Conservation (phyloP, 208 protist species). For the Crithidia expoeki region DNA sequence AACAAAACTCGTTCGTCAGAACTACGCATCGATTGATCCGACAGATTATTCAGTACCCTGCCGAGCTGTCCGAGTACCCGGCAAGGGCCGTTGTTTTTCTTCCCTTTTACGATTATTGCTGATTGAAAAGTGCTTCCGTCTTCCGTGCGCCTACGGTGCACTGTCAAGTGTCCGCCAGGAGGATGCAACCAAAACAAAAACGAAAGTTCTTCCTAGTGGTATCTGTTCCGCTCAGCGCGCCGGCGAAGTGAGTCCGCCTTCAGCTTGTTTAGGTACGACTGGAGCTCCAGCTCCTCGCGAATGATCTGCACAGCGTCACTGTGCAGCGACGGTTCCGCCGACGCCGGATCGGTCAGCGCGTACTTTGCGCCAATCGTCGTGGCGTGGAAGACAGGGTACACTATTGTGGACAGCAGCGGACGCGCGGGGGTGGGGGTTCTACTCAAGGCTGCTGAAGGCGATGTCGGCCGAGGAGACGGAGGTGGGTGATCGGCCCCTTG, state of each 20-base stretch:
- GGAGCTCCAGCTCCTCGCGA: constrained; percentile 27
- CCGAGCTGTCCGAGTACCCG: too few relatives aligned
- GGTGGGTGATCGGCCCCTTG: not conserved
- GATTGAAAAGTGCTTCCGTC: too few relatives aligned
- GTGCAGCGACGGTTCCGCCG: not conserved
- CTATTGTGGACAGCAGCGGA: constrained; percentile 5
- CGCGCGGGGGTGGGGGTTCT: too few relatives aligned
- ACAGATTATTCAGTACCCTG: too few relatives aligned
- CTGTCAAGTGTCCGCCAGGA: not conserved
- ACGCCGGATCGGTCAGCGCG: constrained; percentile 6
- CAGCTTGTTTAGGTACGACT: constrained; percentile 11
- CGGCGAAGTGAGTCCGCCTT: constrained; percentile 16
- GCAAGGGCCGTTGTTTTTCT: too few relatives aligned
- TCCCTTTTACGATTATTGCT: too few relatives aligned
- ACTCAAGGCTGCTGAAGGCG: too few relatives aligned
- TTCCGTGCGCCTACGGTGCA: too few relatives aligned
- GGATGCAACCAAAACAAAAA: not conserved
- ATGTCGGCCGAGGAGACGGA: too few relatives aligned
- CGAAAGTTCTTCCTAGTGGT: too few relatives aligned
- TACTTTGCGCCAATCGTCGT: constrained; percentile 19
- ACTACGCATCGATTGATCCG: too few relatives aligned
- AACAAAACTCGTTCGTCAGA: too few relatives aligned
- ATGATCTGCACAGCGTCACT: constrained; percentile 7
- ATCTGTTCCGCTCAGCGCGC: constrained; percentile 4
- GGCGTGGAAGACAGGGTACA: constrained; percentile 20